These are phyloP conservation scores for Penicillium sp. DNA, from an alignment of 2,329 filamentous ascomycete species.

Conservation along the genomic window DNA sequence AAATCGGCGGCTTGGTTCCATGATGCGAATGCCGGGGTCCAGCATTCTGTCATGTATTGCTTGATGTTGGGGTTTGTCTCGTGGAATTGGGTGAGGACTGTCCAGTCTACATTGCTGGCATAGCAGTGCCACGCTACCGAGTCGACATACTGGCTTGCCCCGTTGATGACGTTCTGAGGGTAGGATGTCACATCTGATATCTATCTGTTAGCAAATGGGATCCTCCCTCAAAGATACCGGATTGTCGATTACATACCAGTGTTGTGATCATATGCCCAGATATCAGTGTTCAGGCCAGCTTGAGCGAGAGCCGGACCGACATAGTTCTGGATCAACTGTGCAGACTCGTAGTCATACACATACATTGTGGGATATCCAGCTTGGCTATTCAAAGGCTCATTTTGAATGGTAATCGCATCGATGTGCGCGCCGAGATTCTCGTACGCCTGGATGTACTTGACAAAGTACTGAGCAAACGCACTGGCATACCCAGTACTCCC, in stretches of 20 bases:
- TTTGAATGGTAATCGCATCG: slow-evolving; percentile 41
- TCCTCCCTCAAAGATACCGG: not conserved
- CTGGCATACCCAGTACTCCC: slow-evolving; percentile 35
- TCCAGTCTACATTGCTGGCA: slow-evolving; percentile 35
- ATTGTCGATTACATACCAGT: slow-evolving; percentile 25
- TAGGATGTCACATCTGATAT: slow-evolving; percentile 33
- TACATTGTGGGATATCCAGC: slow-evolving; percentile 42
- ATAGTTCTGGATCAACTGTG: slow-evolving; percentile 33
- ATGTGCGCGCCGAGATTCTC: slow-evolving; percentile 32
- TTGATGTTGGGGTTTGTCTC: slow-evolving; percentile 31
- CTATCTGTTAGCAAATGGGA: not conserved
- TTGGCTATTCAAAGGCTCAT: slow-evolving; percentile 43
- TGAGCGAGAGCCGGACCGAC: slow-evolving; percentile 30
- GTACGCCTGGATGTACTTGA: slow-evolving; percentile 41
- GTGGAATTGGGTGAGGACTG: slow-evolving; percentile 39
- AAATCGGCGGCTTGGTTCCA: slow-evolving; percentile 32
- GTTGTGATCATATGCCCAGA: slow-evolving; percentile 44
- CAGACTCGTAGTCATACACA: slow-evolving; percentile 37
- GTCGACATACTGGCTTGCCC: slow-evolving; percentile 30
- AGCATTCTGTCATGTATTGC: slow-evolving; percentile 46
- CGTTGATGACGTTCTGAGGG: slow-evolving; percentile 35
- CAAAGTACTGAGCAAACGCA: slow-evolving; percentile 38
- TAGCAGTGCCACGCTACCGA: slow-evolving; percentile 45
- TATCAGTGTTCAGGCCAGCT: slow-evolving; percentile 24
- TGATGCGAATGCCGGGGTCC: slow-evolving; percentile 27